These are phyloP conservation scores for Penicillium hesseltinei DNA, from an alignment of 2,329 filamentous ascomycete genomes.

Conservation along the genomic window DNA sequence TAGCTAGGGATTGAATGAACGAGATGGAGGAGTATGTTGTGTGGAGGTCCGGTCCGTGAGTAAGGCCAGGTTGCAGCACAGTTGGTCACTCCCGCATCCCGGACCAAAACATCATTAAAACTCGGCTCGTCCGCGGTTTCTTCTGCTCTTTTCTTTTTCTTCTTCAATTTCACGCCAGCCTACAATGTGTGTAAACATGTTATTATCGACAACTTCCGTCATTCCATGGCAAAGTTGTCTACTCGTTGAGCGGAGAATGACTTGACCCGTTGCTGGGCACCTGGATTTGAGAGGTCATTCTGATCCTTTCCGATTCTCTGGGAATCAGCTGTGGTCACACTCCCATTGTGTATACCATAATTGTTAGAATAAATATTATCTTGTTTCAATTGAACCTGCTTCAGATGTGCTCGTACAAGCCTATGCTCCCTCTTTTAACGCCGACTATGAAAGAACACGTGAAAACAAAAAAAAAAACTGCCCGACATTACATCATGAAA, in stretches of 20 bases:
- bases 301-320: slow-evolving; percentile 60
- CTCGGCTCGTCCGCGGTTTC: slow-evolving; percentile 18
- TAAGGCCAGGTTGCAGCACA: slow-evolving; percentile 49
- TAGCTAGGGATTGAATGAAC: slow-evolving; percentile 28
- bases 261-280: slow-evolving; percentile 69
- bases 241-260: slow-evolving; percentile 67
- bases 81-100: slow-evolving; percentile 35
- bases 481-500: slow-evolving; percentile 51
- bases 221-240: slow-evolving; percentile 58
- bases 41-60: slow-evolving; percentile 34
- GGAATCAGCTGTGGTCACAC: slow-evolving; percentile 73
- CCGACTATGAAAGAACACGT: slow-evolving; percentile 5
- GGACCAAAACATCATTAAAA: slow-evolving; percentile 35
- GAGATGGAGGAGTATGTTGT: slow-evolving; percentile 37
- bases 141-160: slow-evolving; percentile 42
- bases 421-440: slow-evolving; percentile 9
- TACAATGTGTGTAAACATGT: slow-evolving; percentile 47
- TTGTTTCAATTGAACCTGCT: not conserved
- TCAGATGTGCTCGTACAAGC: not conserved
- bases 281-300: slow-evolving; percentile 65
- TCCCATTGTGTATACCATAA: slow-evolving; percentile 4
- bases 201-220: slow-evolving; percentile 58
- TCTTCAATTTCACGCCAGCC: slow-evolving; percentile 51
- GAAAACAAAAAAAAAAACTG: not conserved
- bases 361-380: not conserved